phyloP scores from a whole-genome alignment of 140 eudicot genomes.

The Erigeron philadelphicus region DNA sequence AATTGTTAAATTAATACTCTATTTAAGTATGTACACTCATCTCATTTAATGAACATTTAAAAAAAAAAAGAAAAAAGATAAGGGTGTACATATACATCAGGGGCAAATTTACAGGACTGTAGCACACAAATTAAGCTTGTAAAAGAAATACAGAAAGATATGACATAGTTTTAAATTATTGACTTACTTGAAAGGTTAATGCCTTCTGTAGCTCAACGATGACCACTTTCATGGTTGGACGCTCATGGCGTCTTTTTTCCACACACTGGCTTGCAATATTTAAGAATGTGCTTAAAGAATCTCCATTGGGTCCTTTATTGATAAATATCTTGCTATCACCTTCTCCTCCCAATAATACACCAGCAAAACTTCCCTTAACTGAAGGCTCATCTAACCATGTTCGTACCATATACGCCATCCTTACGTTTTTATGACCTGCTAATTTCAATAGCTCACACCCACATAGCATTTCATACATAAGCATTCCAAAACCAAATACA shows the following conservation, averaged over 20 bases:
- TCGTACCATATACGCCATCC: neutral
- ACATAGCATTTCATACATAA: neutral
- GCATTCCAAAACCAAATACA: neutral
- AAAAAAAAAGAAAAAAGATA: no score
- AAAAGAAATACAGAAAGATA: no score
- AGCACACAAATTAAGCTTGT: no score
- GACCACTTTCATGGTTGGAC: neutral
- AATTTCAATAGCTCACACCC: neutral
- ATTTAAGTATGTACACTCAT: no score
- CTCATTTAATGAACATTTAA: no score
- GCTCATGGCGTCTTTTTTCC: neutral
- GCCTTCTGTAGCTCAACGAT: neutral
- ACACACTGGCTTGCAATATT: neutral
- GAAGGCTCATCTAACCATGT: neutral
- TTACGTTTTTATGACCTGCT: neutral
- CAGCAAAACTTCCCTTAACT: neutral
- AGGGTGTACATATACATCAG: no score
- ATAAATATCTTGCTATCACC: neutral
- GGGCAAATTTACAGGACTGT: no score
- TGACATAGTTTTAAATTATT: no score
- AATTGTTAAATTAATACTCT: no score
- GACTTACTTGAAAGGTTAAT: neutral
- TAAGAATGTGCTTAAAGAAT: neutral
- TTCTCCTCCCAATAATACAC: neutral
- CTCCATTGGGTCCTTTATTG: neutral